Base-by-base conservation (phyloP, 305 asterid species). In the Petunia hybrid region DNA sequence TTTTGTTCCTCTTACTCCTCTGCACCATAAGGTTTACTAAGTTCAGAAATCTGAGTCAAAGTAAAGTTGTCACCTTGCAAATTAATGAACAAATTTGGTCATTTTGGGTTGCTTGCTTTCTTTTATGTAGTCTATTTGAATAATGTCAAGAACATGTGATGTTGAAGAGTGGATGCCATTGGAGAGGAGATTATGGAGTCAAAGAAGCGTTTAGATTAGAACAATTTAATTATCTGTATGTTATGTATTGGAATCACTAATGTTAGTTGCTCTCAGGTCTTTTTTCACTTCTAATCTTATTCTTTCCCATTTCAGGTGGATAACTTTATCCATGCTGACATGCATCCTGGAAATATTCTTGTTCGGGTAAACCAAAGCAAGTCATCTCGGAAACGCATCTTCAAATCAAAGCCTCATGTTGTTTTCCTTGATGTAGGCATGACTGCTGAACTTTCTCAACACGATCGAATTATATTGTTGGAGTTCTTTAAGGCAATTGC, bases 311-410 rank as follows among this genome's bases (percentile, higher is more conserved):
- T 56, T 79, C 90, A 92, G 97, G 97, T 92, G 31, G 97, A 92
- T 88, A 92, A 92, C 85, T 91, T 92, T 81, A 89, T 92, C 82
- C 97, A 92, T 82, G 97, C 97, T 40, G 97, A 92, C 87, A 91
- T 92, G 94, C 97, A 92, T 81, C 97, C 97, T 38, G 97, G 97
- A 73, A 92, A 92, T 88, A 91, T 92, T 82, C 96, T 92, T 77
- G 97, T 92, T 62, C 96, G 96, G 31, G 88, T 85, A 45, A 75
- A 85, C 80, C 78, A 65, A 83, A 84, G 82, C 81, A 85, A 89
- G 83, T 83, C 86, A 57, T 85, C 95, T 80, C 89, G 89, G 60
- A 90, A 89, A 84, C 84, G 55, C 77, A 76, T 91, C 81, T 91
- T 91, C 84, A 92, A 92, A 85, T 59, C 83, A 43, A 91, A 92